Percentiles rank a stretch among this genome's conserved stretches.
These are phyloP conservation scores for Yamadazyma epiphylla DNA, from an alignment of 1,139 yeast species.

Conservation along the genomic window DNA sequence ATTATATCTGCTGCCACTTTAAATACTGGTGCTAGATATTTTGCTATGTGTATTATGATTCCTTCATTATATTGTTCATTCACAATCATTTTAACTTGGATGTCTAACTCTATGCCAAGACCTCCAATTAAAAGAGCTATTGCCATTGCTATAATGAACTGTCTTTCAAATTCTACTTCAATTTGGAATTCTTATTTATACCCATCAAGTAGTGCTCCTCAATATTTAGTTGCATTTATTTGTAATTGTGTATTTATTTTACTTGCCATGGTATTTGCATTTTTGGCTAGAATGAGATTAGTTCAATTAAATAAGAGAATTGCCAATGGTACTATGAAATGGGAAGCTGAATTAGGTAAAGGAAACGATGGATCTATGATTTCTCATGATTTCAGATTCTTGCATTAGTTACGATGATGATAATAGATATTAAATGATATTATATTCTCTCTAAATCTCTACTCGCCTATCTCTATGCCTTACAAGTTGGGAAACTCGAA, in stretches of 20 bases:
- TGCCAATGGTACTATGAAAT: conserved; percentile 44
- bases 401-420: too few species aligned
- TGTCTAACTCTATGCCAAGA: conserved; percentile 49
- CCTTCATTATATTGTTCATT: conserved; percentile 56
- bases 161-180: conserved; percentile 49
- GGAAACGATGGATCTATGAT: conserved; percentile 43
- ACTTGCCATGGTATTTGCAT: conserved; percentile 36
- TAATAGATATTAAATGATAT: too few species aligned
- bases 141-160: conserved; percentile 49
- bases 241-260: conserved; percentile 48
- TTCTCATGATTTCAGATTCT: conserved; percentile 42
- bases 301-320: conserved; percentile 38
- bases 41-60: conserved; percentile 60
- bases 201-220: conserved; percentile 39
- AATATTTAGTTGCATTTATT: conserved; percentile 42
- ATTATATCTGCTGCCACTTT: conserved; percentile 53
- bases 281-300: conserved; percentile 37
- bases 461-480: too few species aligned
- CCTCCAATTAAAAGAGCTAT: conserved; percentile 55
- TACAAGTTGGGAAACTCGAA: too few species aligned
- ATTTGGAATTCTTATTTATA: conserved; percentile 53
- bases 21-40: conserved; percentile 56
- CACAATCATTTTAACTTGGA: conserved; percentile 54
- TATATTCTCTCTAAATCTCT: too few species aligned
- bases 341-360: conserved; percentile 49